Conservation (phyloP, 108 stramenopile genomes). For the Seminavis robusta region DNA sequence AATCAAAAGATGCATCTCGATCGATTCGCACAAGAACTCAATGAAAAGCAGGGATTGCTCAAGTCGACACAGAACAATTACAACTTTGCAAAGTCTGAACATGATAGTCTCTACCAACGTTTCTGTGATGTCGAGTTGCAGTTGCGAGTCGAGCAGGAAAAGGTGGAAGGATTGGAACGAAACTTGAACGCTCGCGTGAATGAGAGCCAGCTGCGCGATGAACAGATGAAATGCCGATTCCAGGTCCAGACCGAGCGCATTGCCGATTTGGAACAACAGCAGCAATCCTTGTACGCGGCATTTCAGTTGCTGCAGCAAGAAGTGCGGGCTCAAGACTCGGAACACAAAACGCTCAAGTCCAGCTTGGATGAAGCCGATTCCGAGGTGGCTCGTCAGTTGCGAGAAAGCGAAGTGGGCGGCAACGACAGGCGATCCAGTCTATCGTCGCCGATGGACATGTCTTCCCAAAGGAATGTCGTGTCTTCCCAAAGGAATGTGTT, state of each 20-base stretch:
- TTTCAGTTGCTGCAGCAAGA: slow-evolving; percentile 62
- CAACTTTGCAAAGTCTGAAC: no score
- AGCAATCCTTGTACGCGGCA: slow-evolving; percentile 62
- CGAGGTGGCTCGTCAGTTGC: slow-evolving; percentile 31
- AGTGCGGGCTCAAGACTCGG: slow-evolving; percentile 11
- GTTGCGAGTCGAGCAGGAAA: slow-evolving; percentile 36
- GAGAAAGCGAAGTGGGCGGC: slow-evolving; percentile 3
- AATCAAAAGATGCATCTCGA: not conserved
- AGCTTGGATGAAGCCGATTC: slow-evolving; percentile 39
- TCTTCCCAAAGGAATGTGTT: not conserved
- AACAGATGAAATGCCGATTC: slow-evolving; percentile 55
- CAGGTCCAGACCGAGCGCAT: slow-evolving; percentile 60
- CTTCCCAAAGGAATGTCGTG: not conserved
- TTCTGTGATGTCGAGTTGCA: no score
- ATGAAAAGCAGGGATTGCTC: not conserved
- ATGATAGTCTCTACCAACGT: no score
- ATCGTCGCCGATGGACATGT: no score
- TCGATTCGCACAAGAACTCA: not conserved
- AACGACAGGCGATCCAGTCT: not conserved
- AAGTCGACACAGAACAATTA: no score
- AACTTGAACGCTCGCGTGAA: slow-evolving; percentile 30
- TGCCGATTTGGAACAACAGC: slow-evolving; percentile 66
- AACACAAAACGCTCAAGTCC: slow-evolving; percentile 5
- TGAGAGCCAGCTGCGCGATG: slow-evolving; percentile 43
- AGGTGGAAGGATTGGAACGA: no score